Evolutionary conservation across 1,284 basidiomycete species (phyloP).

Genomic region (Puccinia hordei): DNA sequence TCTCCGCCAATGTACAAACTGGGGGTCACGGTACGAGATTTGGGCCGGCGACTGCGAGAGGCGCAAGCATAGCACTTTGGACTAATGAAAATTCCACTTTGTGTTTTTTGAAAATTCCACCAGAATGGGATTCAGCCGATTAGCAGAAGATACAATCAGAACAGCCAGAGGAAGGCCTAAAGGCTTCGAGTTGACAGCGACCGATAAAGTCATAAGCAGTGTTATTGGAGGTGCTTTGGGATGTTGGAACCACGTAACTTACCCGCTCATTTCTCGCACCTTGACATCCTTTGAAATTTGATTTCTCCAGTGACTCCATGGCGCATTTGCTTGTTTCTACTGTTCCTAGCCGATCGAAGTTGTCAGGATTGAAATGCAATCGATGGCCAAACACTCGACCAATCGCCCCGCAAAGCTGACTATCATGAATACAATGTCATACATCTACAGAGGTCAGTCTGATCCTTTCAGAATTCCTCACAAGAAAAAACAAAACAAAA

Average conservation of each 20-base stretch:
- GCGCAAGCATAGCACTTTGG: background rate
- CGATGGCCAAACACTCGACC: constrained; percentile 36
- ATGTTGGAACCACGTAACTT: constrained; percentile 49
- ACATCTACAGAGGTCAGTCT: constrained; percentile 42
- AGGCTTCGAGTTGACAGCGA: constrained; percentile 21
- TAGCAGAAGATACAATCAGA: constrained; percentile 46
- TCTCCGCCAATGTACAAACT: constrained; percentile 50
- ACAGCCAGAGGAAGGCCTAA: constrained; percentile 1
- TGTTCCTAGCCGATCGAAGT: constrained; percentile 48
- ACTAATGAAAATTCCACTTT: background rate
- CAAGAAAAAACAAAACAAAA: background rate
- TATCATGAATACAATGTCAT: constrained; percentile 48
- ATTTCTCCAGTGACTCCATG: background rate
- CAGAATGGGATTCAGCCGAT: constrained; percentile 41
- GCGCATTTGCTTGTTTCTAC: background rate
- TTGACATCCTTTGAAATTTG: background rate
- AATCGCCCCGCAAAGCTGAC: constrained; percentile 42
- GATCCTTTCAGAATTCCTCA: background rate
- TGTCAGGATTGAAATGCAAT: constrained; percentile 51
- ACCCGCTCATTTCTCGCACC: background rate
- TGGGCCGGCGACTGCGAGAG: background rate
- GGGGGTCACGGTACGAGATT: constrained; percentile 41
- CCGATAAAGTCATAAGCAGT: constrained; percentile 45
- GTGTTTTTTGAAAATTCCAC: background rate
- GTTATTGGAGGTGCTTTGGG: constrained; percentile 39